A percentile compares a stretch with the other conserved stretches of the same genome.
phyloP scores from a whole-genome alignment of 169 alveolate genomes.

The Fabrea salina region DNA sequence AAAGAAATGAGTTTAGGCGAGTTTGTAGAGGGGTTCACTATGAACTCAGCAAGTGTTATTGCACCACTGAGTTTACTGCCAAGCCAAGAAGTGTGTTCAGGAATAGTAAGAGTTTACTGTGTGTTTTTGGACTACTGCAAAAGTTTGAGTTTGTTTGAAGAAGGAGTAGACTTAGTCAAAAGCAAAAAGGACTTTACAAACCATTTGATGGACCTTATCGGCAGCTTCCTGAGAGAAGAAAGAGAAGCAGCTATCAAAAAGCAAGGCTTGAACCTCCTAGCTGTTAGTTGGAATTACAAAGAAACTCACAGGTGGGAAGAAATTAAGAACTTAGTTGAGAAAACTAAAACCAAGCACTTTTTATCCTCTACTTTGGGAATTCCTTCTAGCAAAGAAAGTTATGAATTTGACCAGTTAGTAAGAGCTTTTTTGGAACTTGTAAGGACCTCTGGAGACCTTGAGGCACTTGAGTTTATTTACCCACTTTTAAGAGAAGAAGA shows the following conservation, averaged over 20 bases:
- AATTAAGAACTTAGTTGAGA: not conserved
- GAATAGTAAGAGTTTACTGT: not conserved
- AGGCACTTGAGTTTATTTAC: not conserved
- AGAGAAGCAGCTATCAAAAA: not conserved
- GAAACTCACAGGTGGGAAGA: not conserved
- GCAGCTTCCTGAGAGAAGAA: not conserved
- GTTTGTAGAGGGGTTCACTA: not conserved
- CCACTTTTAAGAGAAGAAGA: constrained; percentile 14
- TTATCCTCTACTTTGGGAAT: not conserved
- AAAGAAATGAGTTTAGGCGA: not conserved
- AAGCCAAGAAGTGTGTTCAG: not conserved
- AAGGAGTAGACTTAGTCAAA: not conserved
- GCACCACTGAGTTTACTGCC: not conserved
- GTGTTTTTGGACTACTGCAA: constrained; percentile 5
- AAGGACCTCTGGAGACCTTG: not conserved
- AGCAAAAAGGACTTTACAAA: not conserved
- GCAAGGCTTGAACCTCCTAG: not conserved
- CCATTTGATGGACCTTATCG: not conserved
- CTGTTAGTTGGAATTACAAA: not conserved
- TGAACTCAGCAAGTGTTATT: not conserved
- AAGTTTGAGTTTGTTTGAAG: not conserved
- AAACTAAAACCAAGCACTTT: not conserved
- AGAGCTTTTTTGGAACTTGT: constrained; percentile 23
- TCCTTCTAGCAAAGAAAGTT: not conserved
- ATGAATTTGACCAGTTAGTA: not conserved